Conservation (phyloP, 805 yeast species). For the Schwanniomyces pseudopolymorphus region DNA sequence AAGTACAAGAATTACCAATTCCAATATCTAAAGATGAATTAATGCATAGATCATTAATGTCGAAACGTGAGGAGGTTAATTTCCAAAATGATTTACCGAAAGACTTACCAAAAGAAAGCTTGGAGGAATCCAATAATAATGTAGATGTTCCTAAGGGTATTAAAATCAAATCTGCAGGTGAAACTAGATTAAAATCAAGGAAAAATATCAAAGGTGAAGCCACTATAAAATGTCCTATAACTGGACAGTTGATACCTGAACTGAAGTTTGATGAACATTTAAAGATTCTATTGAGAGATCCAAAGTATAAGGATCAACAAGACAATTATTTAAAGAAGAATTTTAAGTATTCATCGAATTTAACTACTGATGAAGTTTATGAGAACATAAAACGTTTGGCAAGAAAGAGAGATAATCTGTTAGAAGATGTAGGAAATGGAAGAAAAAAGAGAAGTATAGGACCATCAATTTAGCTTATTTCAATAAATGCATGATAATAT, state of each 20-base stretch:
- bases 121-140: neutral
- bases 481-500: neutral
- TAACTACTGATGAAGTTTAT: slow-evolving; percentile 58
- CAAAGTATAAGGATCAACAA: slow-evolving; percentile 70
- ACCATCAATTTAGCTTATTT: slow-evolving; percentile 2
- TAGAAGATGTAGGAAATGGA: neutral
- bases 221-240: slow-evolving; percentile 72
- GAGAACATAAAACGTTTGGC: slow-evolving; percentile 56
- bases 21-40: slow-evolving; percentile 62
- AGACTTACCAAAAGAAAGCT: slow-evolving; percentile 7
- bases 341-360: slow-evolving; percentile 44
- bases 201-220: slow-evolving; percentile 17
- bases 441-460: slow-evolving; percentile 5
- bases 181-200: slow-evolving; percentile 49
- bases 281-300: slow-evolving; percentile 69
- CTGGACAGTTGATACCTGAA: slow-evolving; percentile 70
- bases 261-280: slow-evolving; percentile 70
- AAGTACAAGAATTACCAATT: slow-evolving; percentile 50
- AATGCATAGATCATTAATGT: slow-evolving; percentile 58
- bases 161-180: slow-evolving; percentile 72
- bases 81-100: slow-evolving; percentile 6
- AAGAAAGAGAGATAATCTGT: slow-evolving; percentile 18
- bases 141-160: slow-evolving; percentile 44
- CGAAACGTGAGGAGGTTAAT: slow-evolving; percentile 38
- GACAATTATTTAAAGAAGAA: slow-evolving; percentile 59